Evolutionary conservation across 176 grass and related monocot genomes (phyloP), one percentile per base, ranked within the genome.

Genomic region (Phoenix dactylifera): DNA sequence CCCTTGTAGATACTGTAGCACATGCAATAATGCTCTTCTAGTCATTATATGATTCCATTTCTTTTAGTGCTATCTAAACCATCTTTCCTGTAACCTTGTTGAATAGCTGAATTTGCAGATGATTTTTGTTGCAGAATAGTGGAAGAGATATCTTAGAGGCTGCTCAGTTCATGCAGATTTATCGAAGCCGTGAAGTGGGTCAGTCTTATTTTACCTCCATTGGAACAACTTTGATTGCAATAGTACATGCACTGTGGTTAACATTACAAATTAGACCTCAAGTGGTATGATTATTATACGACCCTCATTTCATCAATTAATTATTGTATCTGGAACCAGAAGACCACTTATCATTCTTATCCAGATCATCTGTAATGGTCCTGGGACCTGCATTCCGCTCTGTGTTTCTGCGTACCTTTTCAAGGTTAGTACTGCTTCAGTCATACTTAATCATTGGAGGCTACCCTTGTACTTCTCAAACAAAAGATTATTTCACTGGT

Each of bases 341-440:
- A 5, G 39, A 19, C 14, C 32, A 15, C 51, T 70, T 88, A 23
- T 64, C 62, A 30, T 72, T 60, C 17, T 62, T 61, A 25, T 74
- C 15, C 63, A 97, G 93, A 88, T 92, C 60, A 85, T 97, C 64
- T 97, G 93, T 57, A 92, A 97, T 76, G 87, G 93, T 72, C 93
- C 93, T 57, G 84, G 87, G 44, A 92, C 93, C 49, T 91, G 84
- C 73, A 81, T 97, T 70, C 84, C 93, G 52, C 71, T 97, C 3
- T 97, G 93, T 75, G 57, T 64, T 22, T 91, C 72, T 58, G 87
- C 93, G 57, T 97, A 85, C 17, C 4, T 97, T 75, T 63, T 88
- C 5, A 91, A 91, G 93, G 92, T 97, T 77, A 5, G 58, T 30
- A 32, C 19, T 55, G 32, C 3, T 35, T 19, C 44, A 18, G 17